Conservation (phyloP, 768 basidiomycete genomes). For the Ephemerocybe angulata region DNA sequence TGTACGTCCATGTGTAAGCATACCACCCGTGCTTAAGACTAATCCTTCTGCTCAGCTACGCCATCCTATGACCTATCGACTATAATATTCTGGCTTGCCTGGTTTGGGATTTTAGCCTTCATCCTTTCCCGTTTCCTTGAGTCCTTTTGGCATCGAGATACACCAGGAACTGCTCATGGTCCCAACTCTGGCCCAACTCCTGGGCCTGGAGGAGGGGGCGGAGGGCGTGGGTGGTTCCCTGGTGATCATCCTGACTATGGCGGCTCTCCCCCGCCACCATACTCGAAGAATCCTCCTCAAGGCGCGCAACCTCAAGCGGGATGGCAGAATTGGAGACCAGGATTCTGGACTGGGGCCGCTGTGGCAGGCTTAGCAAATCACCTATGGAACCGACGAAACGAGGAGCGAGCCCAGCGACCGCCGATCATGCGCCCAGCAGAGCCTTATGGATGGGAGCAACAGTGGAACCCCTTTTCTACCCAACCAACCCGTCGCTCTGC, state of each 20-base stretch:
- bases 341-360: conserved; percentile 84
- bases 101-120: conserved; percentile 48
- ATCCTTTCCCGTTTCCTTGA: conserved; percentile 57
- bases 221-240: conserved; percentile 52
- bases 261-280: conserved; percentile 51
- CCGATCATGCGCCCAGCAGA: conserved; percentile 15
- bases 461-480: conserved; percentile 16
- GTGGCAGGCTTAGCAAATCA: conserved; percentile 68
- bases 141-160: conserved; percentile 40
- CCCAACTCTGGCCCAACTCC: conserved; percentile 30
- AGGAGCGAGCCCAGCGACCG: conserved; percentile 23
- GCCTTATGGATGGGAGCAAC: conserved; percentile 61
- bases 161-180: conserved; percentile 20
- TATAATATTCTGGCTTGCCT: conserved; percentile 53
- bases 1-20: conserved; percentile 26
- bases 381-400: conserved; percentile 39
- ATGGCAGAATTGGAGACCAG: conserved; percentile 56
- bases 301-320: conserved; percentile 18
- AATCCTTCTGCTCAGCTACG: background rate
- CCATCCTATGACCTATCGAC: conserved; percentile 46
- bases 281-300: conserved; percentile 40
- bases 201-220: conserved; percentile 35
- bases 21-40: background rate
- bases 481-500: conserved; percentile 12
- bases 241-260: conserved; percentile 38